These are phyloP conservation scores for Thamnidium elegans DNA, from an alignment of 192 early-diverging fungal species.

Conservation along the genomic window DNA sequence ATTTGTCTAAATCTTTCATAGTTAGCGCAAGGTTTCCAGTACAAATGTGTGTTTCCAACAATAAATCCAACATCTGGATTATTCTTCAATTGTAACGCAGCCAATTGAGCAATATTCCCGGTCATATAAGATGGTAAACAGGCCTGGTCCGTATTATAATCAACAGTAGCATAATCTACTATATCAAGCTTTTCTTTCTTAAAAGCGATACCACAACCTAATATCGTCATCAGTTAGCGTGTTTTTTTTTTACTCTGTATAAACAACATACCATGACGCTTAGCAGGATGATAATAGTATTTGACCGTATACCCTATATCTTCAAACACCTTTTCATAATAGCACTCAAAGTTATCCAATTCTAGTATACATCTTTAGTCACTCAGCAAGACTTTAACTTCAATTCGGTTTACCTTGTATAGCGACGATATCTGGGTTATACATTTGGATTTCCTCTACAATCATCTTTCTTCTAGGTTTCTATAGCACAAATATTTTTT, in stretches of 20 bases:
- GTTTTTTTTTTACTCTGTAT: not conserved
- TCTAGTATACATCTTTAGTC: slow-evolving; percentile 16
- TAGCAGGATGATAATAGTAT: slow-evolving; percentile 22
- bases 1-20: slow-evolving; percentile 36
- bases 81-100: slow-evolving; percentile 18
- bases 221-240: not conserved
- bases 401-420: slow-evolving; percentile 29
- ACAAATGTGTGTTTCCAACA: slow-evolving; percentile 38
- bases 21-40: slow-evolving; percentile 34
- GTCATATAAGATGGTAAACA: slow-evolving; percentile 25
- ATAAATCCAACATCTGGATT: slow-evolving; percentile 13
- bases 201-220: slow-evolving; percentile 32
- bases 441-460: slow-evolving; percentile 30
- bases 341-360: slow-evolving; percentile 35
- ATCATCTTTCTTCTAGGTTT: slow-evolving; percentile 37
- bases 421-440: slow-evolving; percentile 32
- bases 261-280: slow-evolving; percentile 27
- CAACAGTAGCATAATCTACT: slow-evolving; percentile 11
- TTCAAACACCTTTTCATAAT: slow-evolving; percentile 20
- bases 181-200: slow-evolving; percentile 12
- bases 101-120: slow-evolving; percentile 31
- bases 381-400: not conserved
- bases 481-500: slow-evolving; percentile 6
- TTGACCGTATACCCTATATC: slow-evolving; percentile 24
- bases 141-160: slow-evolving; percentile 23